phyloP scores from a whole-genome alignment of 2,329 filamentous ascomycete species.

The Paraconiothyrium brasiliense region DNA sequence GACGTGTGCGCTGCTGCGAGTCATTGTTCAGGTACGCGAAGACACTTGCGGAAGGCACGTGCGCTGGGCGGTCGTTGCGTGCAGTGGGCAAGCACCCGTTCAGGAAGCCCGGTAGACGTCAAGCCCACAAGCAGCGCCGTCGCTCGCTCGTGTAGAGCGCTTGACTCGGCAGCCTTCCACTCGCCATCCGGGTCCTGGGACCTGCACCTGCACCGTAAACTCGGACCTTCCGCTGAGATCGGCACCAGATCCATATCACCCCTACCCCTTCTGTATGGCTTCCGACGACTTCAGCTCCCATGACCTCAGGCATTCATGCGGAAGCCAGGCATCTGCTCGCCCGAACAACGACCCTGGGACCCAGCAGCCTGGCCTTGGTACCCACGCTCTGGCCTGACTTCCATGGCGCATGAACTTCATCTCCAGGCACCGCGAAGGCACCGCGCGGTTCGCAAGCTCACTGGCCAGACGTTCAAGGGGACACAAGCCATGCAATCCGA shows the following conservation, averaged over 20 bases:
- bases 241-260: constrained; percentile 19
- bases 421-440: constrained; percentile 2
- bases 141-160: background rate
- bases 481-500: background rate
- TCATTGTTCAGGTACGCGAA: background rate
- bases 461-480: background rate
- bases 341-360: background rate
- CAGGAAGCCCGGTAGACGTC: constrained; percentile 4
- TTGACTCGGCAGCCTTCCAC: constrained; percentile 5
- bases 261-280: constrained; percentile 12
- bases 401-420: constrained; percentile 13
- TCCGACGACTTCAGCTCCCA: background rate
- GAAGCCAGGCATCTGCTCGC: constrained; percentile 7
- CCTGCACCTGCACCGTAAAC: background rate
- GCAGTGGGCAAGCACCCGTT: constrained; percentile 8
- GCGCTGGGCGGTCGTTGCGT: background rate
- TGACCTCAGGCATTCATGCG: constrained; percentile 10
- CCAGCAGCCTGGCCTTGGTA: constrained; percentile 2
- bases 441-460: background rate
- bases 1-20: background rate
- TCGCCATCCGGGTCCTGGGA: background rate
- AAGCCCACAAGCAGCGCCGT: background rate
- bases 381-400: background rate
- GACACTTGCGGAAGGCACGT: background rate
- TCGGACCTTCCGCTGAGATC: constrained; percentile 19